Evolutionary conservation across 192 early-diverging fungal genomes (phyloP).

Genomic region (Podochytrium sp.): DNA sequence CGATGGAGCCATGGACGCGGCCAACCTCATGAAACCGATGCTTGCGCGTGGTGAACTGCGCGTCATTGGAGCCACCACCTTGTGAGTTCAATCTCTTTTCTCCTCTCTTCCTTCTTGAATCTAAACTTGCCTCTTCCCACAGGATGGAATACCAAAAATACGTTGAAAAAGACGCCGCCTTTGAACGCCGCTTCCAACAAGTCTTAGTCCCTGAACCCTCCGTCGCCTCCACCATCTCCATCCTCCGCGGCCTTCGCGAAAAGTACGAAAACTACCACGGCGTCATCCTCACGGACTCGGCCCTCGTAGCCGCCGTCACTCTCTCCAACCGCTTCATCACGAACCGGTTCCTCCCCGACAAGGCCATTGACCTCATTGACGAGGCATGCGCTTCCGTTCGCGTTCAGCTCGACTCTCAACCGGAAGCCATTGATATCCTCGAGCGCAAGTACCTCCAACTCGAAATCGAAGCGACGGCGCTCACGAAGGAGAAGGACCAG

Average conservation of each 20-base stretch:
- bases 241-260: conserved; percentile 75
- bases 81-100: no score
- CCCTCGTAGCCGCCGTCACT: conserved; percentile 73
- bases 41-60: conserved; percentile 95
- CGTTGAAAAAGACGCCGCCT: conserved; percentile 85
- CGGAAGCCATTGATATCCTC: conserved; percentile 94
- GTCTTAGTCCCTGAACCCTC: conserved; percentile 74
- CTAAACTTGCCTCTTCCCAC: no score
- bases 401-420: conserved; percentile 95
- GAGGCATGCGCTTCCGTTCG: conserved; percentile 95
- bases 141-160: conserved; percentile 94
- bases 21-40: conserved; percentile 98
- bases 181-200: conserved; percentile 81
- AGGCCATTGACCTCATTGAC: conserved; percentile 86
- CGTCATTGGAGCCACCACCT: conserved; percentile 95
- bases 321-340: conserved; percentile 80
- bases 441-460: conserved; percentile 91
- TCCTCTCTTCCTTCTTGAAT: no score
- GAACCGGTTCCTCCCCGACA: conserved; percentile 77
- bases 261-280: conserved; percentile 81
- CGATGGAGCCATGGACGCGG: conserved; percentile 94
- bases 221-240: conserved; percentile 77
- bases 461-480: conserved; percentile 93
- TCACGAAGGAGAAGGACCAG: conserved; percentile 90
- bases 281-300: conserved; percentile 70